Evolutionary conservation across 768 basidiomycete genomes (phyloP).

Genomic region (Amanita brunnescens): DNA sequence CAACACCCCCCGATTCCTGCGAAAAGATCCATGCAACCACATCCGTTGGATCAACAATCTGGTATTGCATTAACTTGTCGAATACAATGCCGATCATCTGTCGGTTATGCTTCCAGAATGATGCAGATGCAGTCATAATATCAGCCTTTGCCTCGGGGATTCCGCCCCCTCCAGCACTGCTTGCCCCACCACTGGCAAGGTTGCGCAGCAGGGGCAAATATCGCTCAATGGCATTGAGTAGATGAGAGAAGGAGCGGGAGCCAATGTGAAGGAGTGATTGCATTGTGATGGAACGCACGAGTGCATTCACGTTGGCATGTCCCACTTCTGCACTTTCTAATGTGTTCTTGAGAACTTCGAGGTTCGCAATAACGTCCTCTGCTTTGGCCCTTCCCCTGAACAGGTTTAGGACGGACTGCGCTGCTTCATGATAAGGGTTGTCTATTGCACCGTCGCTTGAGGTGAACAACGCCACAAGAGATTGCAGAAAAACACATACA

Average conservation of each 20-base stretch:
- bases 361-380: constrained; percentile 68
- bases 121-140: constrained; percentile 59
- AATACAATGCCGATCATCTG: constrained; percentile 91
- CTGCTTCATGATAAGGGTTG: constrained; percentile 71
- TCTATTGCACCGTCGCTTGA: constrained; percentile 22
- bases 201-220: constrained; percentile 73
- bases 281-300: constrained; percentile 70
- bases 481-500: constrained; percentile 26
- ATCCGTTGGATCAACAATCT: constrained; percentile 91
- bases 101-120: constrained; percentile 78
- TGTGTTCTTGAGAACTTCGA: constrained; percentile 60
- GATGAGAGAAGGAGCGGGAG: constrained; percentile 92
- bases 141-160: constrained; percentile 55
- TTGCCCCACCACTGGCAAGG: constrained; percentile 42
- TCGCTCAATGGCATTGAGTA: constrained; percentile 94
- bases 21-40: constrained; percentile 81
- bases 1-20: constrained; percentile 38
- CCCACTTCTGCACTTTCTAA: constrained; percentile 54
- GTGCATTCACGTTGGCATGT: constrained; percentile 50
- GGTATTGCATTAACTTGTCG: constrained; percentile 98
- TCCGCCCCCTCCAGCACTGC: constrained; percentile 26
- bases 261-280: constrained; percentile 90
- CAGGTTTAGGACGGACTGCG: constrained; percentile 67
- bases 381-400: constrained; percentile 76
- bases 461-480: constrained; percentile 17